These are phyloP conservation scores for Cyanidiococcus yangmingshanensis DNA, from an alignment of 23 red algal species.

Conservation along the genomic window DNA sequence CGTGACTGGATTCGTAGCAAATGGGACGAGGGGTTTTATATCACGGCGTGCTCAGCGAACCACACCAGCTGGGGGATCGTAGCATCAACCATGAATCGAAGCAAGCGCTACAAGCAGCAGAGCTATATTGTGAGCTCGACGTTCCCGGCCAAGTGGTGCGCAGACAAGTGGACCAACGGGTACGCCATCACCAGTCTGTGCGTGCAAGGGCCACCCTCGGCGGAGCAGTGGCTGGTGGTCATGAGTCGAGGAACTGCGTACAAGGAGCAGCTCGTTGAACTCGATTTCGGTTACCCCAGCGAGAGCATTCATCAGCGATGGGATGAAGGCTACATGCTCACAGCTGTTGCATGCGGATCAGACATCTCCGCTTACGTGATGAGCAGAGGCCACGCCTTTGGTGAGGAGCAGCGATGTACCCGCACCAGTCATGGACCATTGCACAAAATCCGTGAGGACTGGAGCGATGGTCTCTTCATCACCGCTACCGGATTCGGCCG, in stretches of 20 bases:
- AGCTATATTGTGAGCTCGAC: slow-evolving; percentile 96
- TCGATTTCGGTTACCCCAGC: slow-evolving; percentile 92
- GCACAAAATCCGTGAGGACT: slow-evolving; percentile 96
- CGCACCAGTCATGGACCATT: slow-evolving; percentile 90
- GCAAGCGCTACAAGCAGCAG: slow-evolving; percentile 84
- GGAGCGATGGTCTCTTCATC: slow-evolving; percentile 85
- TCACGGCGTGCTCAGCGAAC: slow-evolving; percentile 87
- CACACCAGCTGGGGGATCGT: slow-evolving; percentile 89
- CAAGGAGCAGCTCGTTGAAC: slow-evolving; percentile 91
- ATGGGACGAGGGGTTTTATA: slow-evolving; percentile 92
- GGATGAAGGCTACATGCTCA: slow-evolving; percentile 99
- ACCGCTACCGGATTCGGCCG: slow-evolving; percentile 72
- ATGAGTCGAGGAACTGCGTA: slow-evolving; percentile 82
- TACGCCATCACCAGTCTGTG: slow-evolving; percentile 91
- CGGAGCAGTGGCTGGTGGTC: slow-evolving; percentile 95
- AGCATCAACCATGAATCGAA: slow-evolving; percentile 84
- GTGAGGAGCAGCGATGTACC: slow-evolving; percentile 93
- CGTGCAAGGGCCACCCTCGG: slow-evolving; percentile 62
- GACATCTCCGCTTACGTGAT: slow-evolving; percentile 93
- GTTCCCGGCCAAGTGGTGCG: slow-evolving; percentile 97
- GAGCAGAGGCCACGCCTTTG: slow-evolving; percentile 68
- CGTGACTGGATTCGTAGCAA: slow-evolving; percentile 93
- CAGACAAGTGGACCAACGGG: slow-evolving; percentile 86
- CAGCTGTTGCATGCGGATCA: slow-evolving; percentile 67
- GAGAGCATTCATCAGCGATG: slow-evolving; percentile 90